phyloP scores from a whole-genome alignment of 108 stramenopile species.

The Cyclotella baltica region DNA sequence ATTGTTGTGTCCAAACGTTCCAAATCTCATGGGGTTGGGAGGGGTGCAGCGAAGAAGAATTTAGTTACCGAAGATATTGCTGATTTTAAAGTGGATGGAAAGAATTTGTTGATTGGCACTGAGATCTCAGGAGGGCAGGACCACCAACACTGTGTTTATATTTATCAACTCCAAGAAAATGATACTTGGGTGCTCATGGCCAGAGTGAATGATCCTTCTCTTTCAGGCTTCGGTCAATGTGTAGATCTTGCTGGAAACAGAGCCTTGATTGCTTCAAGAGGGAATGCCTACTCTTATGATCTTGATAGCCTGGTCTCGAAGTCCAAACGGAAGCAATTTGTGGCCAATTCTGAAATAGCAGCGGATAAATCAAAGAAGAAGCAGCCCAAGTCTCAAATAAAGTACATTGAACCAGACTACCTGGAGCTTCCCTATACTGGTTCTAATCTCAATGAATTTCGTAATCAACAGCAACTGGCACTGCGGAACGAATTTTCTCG shows the following conservation, averaged over 20 bases:
- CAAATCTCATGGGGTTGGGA: constrained; percentile 1
- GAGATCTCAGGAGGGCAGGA: constrained; percentile 1
- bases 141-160: constrained; percentile 35
- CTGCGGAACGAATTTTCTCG: background rate
- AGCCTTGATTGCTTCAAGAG: constrained; percentile 27
- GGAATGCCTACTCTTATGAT: constrained; percentile 36
- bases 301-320: constrained; percentile 21
- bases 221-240: constrained; percentile 30
- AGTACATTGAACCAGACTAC: constrained; percentile 13
- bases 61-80: constrained; percentile 24
- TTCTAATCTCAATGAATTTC: constrained; percentile 14
- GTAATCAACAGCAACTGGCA: constrained; percentile 9
- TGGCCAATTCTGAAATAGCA: background rate
- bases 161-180: constrained; percentile 36
- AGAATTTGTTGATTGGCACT: constrained; percentile 42
- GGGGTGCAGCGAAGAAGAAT: background rate
- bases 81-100: constrained; percentile 30
- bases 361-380: constrained; percentile 4
- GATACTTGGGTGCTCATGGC: constrained; percentile 36
- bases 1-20: constrained; percentile 33
- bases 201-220: constrained; percentile 32
- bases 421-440: constrained; percentile 11
- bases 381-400: constrained; percentile 10
- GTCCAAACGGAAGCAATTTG: constrained; percentile 5
- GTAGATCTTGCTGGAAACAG: constrained; percentile 26